A percentile compares a stretch with the other conserved stretches of the same genome.
phyloP scores from a whole-genome alignment of 2,329 filamentous ascomycete genomes.

The Colletotrichum sp. region DNA sequence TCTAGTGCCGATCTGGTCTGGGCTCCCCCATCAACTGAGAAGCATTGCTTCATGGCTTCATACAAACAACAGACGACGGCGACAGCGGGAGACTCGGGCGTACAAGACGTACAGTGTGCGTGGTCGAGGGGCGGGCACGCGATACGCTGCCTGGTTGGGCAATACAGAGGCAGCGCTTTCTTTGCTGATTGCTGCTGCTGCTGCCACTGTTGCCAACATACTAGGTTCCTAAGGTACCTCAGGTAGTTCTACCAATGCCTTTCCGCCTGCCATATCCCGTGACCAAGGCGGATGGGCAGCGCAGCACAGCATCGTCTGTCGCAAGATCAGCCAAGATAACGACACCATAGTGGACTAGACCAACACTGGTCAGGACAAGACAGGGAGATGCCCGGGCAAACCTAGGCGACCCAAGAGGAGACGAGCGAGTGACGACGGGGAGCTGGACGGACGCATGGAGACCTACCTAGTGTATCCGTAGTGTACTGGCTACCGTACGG shows the following conservation, averaged over 20 bases:
- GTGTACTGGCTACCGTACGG: neutral
- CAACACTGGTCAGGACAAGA: neutral
- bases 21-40: neutral
- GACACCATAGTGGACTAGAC: neutral
- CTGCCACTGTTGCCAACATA: neutral
- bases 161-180: neutral
- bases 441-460: neutral
- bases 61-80: neutral
- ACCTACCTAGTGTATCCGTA: neutral
- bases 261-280: neutral
- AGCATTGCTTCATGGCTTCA: neutral
- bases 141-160: neutral
- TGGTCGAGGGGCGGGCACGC: neutral
- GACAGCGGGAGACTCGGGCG: neutral
- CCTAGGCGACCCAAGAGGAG: neutral
- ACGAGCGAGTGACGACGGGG: neutral
- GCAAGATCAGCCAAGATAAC: neutral
- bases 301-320: neutral
- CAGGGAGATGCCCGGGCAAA: neutral
- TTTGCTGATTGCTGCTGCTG: neutral
- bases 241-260: neutral
- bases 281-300: neutral
- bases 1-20: conserved; percentile 4
- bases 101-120: neutral
- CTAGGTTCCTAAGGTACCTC: too few species aligned